phyloP scores from a whole-genome alignment of 345 rosid species.

The Hibiscus mutabilis region DNA sequence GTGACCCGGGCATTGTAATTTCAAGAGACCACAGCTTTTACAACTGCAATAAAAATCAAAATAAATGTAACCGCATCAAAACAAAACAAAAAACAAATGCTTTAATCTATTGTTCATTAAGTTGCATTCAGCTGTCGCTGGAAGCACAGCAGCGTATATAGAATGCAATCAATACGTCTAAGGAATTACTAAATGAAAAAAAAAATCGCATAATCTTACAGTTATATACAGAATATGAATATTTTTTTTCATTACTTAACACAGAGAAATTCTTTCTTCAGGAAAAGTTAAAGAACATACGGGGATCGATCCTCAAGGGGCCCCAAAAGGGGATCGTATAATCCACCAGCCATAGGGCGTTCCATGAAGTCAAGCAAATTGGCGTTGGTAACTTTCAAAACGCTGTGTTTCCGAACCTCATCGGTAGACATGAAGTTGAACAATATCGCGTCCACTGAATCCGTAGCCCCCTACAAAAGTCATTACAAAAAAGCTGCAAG shows the following conservation, averaged over 20 bases:
- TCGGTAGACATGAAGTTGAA: constrained; percentile 45
- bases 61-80: neutral
- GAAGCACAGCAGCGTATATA: neutral
- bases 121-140: neutral
- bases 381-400: constrained; percentile 36
- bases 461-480: constrained; percentile 3
- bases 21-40: constrained; percentile 56
- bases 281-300: constrained; percentile 23
- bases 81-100: neutral
- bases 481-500: neutral
- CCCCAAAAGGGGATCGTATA: constrained; percentile 50
- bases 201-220: too few relatives aligned
- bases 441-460: constrained; percentile 1
- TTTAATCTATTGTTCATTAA: neutral
- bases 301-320: constrained; percentile 31
- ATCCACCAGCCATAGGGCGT: constrained; percentile 46
- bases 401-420: constrained; percentile 49
- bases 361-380: constrained; percentile 33
- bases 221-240: too few relatives aligned
- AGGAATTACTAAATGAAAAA: neutral
- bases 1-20: constrained; percentile 72
- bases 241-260: too few relatives aligned
- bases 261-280: neutral
- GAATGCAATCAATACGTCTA: neutral
- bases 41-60: constrained; percentile 53